Base-by-base conservation (phyloP, 2,329 filamentous ascomycete genomes). In the Phialocephala sp. region DNA sequence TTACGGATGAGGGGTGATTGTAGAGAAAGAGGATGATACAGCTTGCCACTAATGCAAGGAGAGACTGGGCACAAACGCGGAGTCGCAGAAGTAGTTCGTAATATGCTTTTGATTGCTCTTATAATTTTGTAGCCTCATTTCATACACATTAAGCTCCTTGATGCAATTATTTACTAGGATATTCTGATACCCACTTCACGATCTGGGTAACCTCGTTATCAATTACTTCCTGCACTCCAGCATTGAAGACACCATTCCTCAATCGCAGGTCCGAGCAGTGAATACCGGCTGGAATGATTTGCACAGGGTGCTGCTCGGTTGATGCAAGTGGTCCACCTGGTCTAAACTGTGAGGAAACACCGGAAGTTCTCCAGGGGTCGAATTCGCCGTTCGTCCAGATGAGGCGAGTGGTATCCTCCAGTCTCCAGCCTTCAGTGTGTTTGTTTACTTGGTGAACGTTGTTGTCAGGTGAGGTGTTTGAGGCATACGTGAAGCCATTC, bases 321-420 rank as follows among this genome's bases (percentile, higher is more conserved):
- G 81, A 81, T 62, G 75, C 15, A 18, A 88, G 74, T 1, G 85
- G 84, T 0, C 87, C 87, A 6, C 81, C 83, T 0, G 85, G 84
- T 22, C 86, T 79, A 72, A 82, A 81, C 32, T 80, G 78, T 20
- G 84, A 84, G 0, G 81, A 83, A 0, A 89, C 81, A 4, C 81
- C 81, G 0, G 83, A 80, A 4, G 84, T 81, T 39, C 82, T 79
- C 87, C 87, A 89, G 6, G 87, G 87, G 72, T 89, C 87, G 63
- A 79, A 84, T 74, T 86, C 79, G 52, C 83, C 87, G 69, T 89
- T 88, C 6, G 82, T 80, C 79, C 83, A 88, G 32, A 88, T 79
- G 24, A 90, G 76, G 2, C 86, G 81, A 18, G 81, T 83, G 1
- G 82, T 83, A 62, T 85, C 76, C 43, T 79, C 80, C 27, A 81